phyloP scores from a whole-genome alignment of 169 alveolate species.

The Sarcocystis neurona region DNA sequence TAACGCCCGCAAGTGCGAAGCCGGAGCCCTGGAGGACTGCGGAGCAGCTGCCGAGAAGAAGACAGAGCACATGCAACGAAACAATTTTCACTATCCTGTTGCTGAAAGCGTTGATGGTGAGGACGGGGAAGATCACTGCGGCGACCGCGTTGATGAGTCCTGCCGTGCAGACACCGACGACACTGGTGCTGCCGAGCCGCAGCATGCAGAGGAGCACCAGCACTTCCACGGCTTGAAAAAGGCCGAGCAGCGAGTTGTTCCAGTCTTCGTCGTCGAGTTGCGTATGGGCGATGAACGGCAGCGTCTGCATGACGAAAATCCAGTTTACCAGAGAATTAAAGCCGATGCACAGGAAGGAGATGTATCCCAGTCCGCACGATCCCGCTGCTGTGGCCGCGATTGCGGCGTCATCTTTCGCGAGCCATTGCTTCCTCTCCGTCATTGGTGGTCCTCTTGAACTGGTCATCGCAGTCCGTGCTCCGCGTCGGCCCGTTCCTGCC shows the following conservation, averaged over 20 bases:
- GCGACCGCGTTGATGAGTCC: constrained; percentile 24
- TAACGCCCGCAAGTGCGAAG: not conserved
- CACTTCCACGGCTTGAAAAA: constrained; percentile 25
- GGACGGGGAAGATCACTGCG: not conserved
- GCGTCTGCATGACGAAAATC: constrained; percentile 10
- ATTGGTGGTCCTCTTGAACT: too few relatives aligned
- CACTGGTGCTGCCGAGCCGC: constrained; percentile 8
- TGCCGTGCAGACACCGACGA: not conserved
- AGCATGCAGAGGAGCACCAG: constrained; percentile 3
- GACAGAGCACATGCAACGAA: constrained; percentile 13
- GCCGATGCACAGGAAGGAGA: constrained; percentile 18
- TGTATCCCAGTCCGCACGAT: constrained; percentile 14
- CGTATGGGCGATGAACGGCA: constrained; percentile 20
- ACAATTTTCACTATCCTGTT: not conserved
- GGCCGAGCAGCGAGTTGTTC: constrained; percentile 29
- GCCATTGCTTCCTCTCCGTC: too few relatives aligned
- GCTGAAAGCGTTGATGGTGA: not conserved
- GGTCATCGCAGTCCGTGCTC: too few relatives aligned
- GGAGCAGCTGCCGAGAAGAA: constrained; percentile 26
- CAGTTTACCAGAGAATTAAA: constrained; percentile 12
- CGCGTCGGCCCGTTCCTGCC: too few relatives aligned
- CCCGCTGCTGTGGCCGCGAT: too few relatives aligned
- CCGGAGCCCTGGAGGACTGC: constrained; percentile 20
- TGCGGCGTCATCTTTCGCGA: too few relatives aligned
- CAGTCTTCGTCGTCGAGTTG: constrained; percentile 5